These are phyloP conservation scores for Catunica adiposa DNA, from an alignment of 2,329 filamentous ascomycete species.

Conservation along the genomic window DNA sequence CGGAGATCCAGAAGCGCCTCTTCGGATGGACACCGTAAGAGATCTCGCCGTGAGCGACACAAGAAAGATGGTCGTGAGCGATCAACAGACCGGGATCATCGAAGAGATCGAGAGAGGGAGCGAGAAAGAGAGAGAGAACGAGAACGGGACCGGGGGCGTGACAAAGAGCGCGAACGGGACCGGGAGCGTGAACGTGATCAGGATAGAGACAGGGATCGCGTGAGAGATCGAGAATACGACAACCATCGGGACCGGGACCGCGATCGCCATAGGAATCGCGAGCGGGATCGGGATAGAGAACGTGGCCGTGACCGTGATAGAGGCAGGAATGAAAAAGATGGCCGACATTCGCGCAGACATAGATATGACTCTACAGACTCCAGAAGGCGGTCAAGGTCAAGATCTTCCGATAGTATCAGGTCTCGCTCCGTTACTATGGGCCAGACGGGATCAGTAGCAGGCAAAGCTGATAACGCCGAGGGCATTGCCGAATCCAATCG, in stretches of 20 bases:
- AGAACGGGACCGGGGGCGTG: slow-evolving; percentile 1
- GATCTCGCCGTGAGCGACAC: slow-evolving; percentile 2
- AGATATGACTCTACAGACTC: slow-evolving; percentile 7
- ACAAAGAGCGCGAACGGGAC: not conserved
- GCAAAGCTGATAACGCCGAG: no score
- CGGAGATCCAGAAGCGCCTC: slow-evolving; percentile 12
- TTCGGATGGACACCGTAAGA: slow-evolving; percentile 6
- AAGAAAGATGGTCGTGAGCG: not conserved
- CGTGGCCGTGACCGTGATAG: slow-evolving; percentile 7
- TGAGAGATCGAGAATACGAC: slow-evolving; percentile 8
- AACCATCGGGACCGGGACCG: slow-evolving; percentile 1
- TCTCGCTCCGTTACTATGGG: not conserved
- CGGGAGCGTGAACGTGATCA: no score
- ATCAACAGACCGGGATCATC: not conserved
- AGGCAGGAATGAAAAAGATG: slow-evolving; percentile 2
- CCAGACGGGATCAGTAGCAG: not conserved
- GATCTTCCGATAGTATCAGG: not conserved
- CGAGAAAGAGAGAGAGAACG: slow-evolving; percentile 4
- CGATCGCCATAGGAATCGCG: slow-evolving; percentile 1
- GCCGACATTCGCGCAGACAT: slow-evolving; percentile 1
- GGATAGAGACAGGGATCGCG: not conserved
- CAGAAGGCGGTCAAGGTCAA: slow-evolving; percentile 4
- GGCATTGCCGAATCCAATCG: not conserved
- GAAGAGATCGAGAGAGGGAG: not conserved
- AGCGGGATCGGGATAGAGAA: slow-evolving; percentile 6